Percentiles rank a stretch among this genome's conserved stretches.
Evolutionary conservation across 768 basidiomycete genomes (phyloP).

Genomic region (Tricholoma saponaceum): DNA sequence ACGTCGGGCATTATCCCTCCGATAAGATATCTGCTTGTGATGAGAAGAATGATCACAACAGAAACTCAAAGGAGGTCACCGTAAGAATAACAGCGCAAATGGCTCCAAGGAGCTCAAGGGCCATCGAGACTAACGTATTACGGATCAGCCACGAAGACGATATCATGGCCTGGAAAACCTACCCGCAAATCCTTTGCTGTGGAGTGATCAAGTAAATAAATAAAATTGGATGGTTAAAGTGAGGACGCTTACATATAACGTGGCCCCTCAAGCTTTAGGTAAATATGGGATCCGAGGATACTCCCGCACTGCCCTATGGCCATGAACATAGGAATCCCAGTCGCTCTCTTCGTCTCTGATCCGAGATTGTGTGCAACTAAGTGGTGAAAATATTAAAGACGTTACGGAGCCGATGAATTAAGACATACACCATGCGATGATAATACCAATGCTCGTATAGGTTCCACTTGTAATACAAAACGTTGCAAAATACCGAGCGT

Average conservation of each 20-base stretch:
- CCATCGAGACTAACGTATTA: conserved; percentile 37
- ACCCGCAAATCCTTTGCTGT: conserved; percentile 59
- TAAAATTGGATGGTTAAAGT: not conserved
- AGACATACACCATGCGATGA: conserved; percentile 72
- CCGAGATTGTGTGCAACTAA: conserved; percentile 71
- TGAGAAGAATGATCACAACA: not conserved
- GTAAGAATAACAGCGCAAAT: conserved; percentile 47
- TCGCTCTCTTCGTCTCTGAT: conserved; percentile 73
- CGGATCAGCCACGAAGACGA: not conserved
- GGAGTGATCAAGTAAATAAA: not conserved
- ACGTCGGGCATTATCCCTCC: conserved; percentile 53
- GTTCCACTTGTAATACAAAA: conserved; percentile 77
- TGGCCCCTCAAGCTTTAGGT: conserved; percentile 60
- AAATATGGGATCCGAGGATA: conserved; percentile 71
- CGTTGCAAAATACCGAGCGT: conserved; percentile 72
- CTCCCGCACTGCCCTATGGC: conserved; percentile 78
- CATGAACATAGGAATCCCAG: conserved; percentile 77
- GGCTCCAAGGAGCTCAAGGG: conserved; percentile 53
- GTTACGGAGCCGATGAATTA: not conserved
- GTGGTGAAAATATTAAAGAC: not conserved
- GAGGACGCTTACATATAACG: conserved; percentile 50
- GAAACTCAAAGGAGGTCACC: conserved; percentile 25
- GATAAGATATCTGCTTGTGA: conserved; percentile 51
- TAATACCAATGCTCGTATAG: conserved; percentile 70
- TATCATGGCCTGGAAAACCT: conserved; percentile 13